Conservation (phyloP, 768 basidiomycete species). For the Panellus pusillus region DNA sequence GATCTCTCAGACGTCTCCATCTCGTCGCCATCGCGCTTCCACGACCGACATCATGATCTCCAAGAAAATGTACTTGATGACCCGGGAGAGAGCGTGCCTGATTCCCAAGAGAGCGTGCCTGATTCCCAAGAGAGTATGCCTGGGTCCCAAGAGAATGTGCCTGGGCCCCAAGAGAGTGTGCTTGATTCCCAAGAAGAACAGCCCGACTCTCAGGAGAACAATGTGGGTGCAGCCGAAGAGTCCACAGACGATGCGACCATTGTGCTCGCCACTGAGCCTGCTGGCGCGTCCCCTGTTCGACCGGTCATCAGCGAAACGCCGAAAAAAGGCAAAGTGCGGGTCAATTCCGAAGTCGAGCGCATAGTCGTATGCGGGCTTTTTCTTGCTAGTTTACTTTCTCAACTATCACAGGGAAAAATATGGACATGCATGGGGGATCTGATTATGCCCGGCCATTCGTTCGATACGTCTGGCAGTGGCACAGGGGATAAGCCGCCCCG, state of each 20-base stretch:
- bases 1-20: constrained; percentile 55
- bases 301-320: constrained; percentile 18
- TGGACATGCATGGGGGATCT: constrained; percentile 67
- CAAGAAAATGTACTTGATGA: background rate
- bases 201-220: background rate
- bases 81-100: background rate
- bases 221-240: constrained; percentile 1
- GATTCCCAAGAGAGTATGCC: background rate
- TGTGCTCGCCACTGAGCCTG: constrained; percentile 4
- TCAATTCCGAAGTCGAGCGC: constrained; percentile 64
- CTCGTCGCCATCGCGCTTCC: constrained; percentile 34
- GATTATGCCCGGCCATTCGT: constrained; percentile 55
- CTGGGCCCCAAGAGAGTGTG: background rate
- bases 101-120: background rate
- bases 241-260: constrained; percentile 15
- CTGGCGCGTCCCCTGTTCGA: constrained; percentile 6
- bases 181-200: background rate
- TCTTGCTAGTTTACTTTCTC: background rate
- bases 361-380: constrained; percentile 50
- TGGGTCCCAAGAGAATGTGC: background rate
- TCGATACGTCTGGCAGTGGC: constrained; percentile 31
- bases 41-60: background rate
- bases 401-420: constrained; percentile 56
- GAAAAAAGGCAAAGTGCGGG: constrained; percentile 40
- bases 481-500: constrained; percentile 42